Percentiles rank a stretch among this genome's conserved stretches.
These are phyloP conservation scores for Lipomyces yarrowii DNA, from an alignment of 1,139 yeast species.

Conservation along the genomic window DNA sequence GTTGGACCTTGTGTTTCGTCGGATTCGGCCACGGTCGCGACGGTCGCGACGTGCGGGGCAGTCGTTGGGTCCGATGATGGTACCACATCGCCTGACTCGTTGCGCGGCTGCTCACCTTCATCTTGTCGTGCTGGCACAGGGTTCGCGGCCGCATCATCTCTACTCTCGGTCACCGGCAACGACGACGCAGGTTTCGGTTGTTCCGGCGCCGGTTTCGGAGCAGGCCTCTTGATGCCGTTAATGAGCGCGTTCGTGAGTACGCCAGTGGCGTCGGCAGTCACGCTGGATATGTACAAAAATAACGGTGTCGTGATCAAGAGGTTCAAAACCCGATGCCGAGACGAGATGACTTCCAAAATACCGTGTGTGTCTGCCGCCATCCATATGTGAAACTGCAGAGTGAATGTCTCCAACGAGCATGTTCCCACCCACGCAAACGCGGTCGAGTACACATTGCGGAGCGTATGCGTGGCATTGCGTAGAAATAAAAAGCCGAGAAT, in stretches of 20 bases:
- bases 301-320: constrained; percentile 26
- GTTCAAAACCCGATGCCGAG: constrained; percentile 16
- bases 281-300: constrained; percentile 24
- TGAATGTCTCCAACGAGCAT: constrained; percentile 37
- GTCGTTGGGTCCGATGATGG: neutral
- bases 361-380: constrained; percentile 38
- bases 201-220: constrained; percentile 18
- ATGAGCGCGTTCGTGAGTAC: constrained; percentile 23
- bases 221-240: constrained; percentile 18
- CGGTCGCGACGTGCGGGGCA: neutral
- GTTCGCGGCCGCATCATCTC: neutral
- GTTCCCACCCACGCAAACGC: constrained; percentile 36
- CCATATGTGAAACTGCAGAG: constrained; percentile 37
- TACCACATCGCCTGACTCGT: neutral
- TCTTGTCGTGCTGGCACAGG: neutral
- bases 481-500: constrained; percentile 35
- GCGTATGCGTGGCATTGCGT: constrained; percentile 33
- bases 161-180: constrained; percentile 7
- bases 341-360: constrained; percentile 25
- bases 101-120: neutral
- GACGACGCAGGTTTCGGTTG: constrained; percentile 7
- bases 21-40: neutral
- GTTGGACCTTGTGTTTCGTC: constrained; percentile 1
- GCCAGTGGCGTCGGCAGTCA: constrained; percentile 29
- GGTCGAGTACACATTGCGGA: constrained; percentile 33